Evolutionary conservation across 2,329 filamentous ascomycete species (phyloP), one percentile per base, ranked within the genome.

Genomic region (Venturia nashicola): DNA sequence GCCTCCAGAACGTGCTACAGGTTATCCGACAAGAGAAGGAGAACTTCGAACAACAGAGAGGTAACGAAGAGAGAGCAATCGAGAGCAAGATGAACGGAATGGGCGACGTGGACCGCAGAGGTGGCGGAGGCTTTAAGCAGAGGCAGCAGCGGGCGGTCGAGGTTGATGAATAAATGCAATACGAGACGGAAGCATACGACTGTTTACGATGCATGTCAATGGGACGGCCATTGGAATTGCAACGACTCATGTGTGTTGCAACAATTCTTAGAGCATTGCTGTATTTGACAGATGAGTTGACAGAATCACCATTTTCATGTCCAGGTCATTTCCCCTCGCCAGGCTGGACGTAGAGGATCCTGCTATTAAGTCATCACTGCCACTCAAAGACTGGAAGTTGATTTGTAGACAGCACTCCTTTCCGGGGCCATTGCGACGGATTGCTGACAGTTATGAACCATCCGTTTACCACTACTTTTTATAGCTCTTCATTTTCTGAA

Each of bases 1-100:
- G 90, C 70, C 80, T 97, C 71, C 83, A 85, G 72, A 86, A 85
- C 69, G 91, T 99, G 20, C 80, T 95, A 69, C 80, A 81, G 64
- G 90, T 94, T 57, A 83, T 97, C 68, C 85, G 87, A 72, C 81
- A 84, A 73, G 90, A 96, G 80, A 88, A 95, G 81, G 82, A 87
- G 77, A 87, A 89, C 71, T 92, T 88, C 69, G 82, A 88, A 70
- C 79, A 85, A 63, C 86, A 90, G 76, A 87, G 86, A 78, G 91
- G 95, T 80, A 87, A 87, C 69, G 90, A 91, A 77, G 76, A 82
- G 68, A 85, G 86, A 74, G 86, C 89, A 74, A 76, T 85, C 32
- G 88, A 91, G 78, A 82, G 85, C 70, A 89, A 89, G 77, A 72
- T 85, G 12, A 72, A 73, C 63, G 70, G 70, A 34, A 39, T 46